Conservation (phyloP, 345 rosid genomes). For the Garcia nutans region DNA sequence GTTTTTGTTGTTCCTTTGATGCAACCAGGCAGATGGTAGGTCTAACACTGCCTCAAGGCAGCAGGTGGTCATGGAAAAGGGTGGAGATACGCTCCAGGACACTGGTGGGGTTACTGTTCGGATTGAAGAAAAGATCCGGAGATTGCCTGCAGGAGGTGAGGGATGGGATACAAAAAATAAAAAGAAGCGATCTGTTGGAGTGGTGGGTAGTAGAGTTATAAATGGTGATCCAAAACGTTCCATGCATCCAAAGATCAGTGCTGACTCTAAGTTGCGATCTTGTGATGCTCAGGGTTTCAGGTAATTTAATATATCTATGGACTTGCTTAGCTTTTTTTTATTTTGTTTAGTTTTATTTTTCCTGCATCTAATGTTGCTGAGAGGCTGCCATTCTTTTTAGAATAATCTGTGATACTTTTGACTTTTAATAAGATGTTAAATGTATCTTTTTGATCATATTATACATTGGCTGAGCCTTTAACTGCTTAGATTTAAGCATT, state of each 20-base stretch:
- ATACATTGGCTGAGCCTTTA: neutral
- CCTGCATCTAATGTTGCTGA: neutral
- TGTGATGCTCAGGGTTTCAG: conserved; percentile 74
- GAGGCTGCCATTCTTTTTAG: neutral
- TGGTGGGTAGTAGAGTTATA: conserved; percentile 60
- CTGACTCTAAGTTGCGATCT: conserved; percentile 67
- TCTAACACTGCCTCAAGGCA: conserved; percentile 50
- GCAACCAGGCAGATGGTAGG: conserved; percentile 57
- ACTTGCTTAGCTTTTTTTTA: neutral
- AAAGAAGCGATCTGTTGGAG: conserved; percentile 85
- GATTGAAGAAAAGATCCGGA: conserved; percentile 75
- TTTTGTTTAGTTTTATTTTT: neutral
- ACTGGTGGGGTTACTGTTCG: conserved; percentile 48
- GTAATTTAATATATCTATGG: conserved; percentile 34
- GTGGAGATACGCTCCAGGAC: conserved; percentile 58
- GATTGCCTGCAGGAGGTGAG: conserved; percentile 80
- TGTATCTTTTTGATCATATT: neutral
- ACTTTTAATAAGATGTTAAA: too few species aligned
- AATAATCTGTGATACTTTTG: too few species aligned
- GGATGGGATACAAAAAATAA: conserved; percentile 94
- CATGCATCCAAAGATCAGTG: conserved; percentile 52
- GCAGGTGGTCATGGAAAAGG: conserved; percentile 53
- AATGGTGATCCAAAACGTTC: conserved; percentile 58
- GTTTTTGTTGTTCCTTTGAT: neutral
- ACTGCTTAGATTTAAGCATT: neutral